These are phyloP conservation scores for Vicia villosa DNA, from an alignment of 306 rosid genomes.

Conservation along the genomic window DNA sequence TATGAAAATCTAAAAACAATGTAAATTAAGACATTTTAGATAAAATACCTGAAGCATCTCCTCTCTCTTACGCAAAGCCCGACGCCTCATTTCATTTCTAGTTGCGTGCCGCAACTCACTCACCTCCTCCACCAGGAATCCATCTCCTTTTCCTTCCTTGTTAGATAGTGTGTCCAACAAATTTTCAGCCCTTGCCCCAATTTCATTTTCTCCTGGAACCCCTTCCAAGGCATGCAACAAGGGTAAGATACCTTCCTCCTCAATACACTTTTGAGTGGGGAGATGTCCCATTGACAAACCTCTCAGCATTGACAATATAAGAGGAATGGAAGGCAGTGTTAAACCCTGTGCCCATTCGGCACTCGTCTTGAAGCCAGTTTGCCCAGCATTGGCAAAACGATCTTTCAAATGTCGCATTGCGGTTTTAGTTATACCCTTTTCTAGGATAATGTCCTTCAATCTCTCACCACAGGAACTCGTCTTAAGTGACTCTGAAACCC, in stretches of 20 bases:
- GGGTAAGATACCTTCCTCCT: constrained; percentile 81
- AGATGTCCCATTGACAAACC: constrained; percentile 96
- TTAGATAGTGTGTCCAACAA: constrained; percentile 89
- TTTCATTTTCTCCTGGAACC: constrained; percentile 81
- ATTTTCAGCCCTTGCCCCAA: constrained; percentile 97
- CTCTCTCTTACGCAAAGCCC: constrained; percentile 82
- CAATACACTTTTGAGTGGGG: constrained; percentile 85
- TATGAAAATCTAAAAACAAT: neutral
- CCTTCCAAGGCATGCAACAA: constrained; percentile 96
- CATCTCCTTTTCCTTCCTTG: constrained; percentile 97
- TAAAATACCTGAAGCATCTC: constrained; percentile 75
- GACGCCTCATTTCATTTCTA: constrained; percentile 95
- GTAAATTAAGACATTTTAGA: neutral
- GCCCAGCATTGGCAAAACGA: constrained; percentile 74
- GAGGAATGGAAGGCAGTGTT: constrained; percentile 87
- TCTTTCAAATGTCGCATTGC: constrained; percentile 85
- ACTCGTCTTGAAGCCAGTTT: constrained; percentile 64
- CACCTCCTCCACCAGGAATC: constrained; percentile 92
- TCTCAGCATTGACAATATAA: constrained; percentile 90
- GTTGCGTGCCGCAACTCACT: constrained; percentile 81
- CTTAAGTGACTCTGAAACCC: constrained; percentile 94
- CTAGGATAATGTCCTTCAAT: constrained; percentile 87
- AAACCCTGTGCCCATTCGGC: constrained; percentile 72
- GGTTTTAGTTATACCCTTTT: constrained; percentile 76
- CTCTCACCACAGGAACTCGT: constrained; percentile 98